phyloP scores from a whole-genome alignment of 2,329 filamentous ascomycete species.

The Cryphonectria carpinicola region DNA sequence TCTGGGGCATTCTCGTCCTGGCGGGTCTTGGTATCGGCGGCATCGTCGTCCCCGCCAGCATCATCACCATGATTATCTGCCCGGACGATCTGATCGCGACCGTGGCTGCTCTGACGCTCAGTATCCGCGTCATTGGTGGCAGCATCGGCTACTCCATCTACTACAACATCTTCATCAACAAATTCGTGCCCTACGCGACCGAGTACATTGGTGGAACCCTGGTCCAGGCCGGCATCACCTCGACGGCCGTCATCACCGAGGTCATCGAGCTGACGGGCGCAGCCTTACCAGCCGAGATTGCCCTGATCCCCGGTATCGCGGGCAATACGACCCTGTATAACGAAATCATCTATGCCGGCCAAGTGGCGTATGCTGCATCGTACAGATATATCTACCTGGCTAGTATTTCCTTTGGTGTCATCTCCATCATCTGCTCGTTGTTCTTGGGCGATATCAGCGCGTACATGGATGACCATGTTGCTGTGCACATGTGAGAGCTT shows the following conservation, averaged over 20 bases:
- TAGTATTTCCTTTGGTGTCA: constrained; percentile 63
- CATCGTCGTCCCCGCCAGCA: constrained; percentile 68
- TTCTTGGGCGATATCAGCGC: constrained; percentile 62
- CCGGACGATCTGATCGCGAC: constrained; percentile 73
- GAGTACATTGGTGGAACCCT: constrained; percentile 56
- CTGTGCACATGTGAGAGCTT: constrained; percentile 48
- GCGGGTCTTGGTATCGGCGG: constrained; percentile 69
- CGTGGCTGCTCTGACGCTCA: constrained; percentile 68
- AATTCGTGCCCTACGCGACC: constrained; percentile 49
- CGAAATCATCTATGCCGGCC: constrained; percentile 58
- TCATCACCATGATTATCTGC: constrained; percentile 71
- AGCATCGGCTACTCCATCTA: constrained; percentile 65
- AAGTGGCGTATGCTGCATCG: constrained; percentile 58
- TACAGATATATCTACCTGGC: constrained; percentile 66
- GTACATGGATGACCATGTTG: constrained; percentile 63
- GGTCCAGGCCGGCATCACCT: constrained; percentile 53
- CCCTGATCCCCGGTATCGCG: constrained; percentile 54
- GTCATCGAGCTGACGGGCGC: constrained; percentile 58
- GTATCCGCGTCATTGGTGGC: constrained; percentile 71
- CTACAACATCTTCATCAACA: constrained; percentile 57
- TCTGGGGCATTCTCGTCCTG: constrained; percentile 63
- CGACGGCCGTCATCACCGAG: constrained; percentile 48
- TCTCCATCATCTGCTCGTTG: constrained; percentile 59
- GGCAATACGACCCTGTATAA: constrained; percentile 54
- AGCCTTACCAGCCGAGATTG: constrained; percentile 53